Percentiles rank a stretch among this genome's conserved stretches.
Evolutionary conservation across 139 green algal species (phyloP).

Genomic region (Chlorella vulgaris): DNA sequence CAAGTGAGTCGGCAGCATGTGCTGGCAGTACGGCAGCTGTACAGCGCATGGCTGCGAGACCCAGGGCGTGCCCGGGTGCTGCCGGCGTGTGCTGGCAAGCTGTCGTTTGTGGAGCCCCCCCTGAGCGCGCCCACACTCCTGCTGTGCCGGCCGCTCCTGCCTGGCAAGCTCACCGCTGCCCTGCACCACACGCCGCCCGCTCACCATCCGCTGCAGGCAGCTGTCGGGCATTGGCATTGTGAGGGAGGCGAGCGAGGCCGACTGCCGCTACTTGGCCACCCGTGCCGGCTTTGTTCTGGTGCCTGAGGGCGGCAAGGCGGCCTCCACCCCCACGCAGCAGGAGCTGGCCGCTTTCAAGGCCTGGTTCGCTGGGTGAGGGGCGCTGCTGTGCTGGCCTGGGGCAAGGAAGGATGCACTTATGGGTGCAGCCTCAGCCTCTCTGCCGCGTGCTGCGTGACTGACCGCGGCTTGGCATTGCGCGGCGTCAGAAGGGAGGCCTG

Average conservation of each 20-base stretch:
- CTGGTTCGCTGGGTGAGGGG: slow-evolving; percentile 13
- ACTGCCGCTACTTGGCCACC: slow-evolving; percentile 15
- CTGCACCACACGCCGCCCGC: background rate
- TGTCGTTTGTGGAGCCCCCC: too few relatives aligned
- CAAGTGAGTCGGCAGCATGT: background rate
- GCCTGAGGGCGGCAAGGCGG: background rate
- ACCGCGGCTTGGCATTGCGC: too few relatives aligned
- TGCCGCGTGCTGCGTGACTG: too few relatives aligned
- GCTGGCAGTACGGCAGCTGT: background rate
- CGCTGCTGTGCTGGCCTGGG: background rate
- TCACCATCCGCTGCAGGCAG: background rate
- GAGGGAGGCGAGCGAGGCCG: background rate
- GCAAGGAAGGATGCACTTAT: background rate
- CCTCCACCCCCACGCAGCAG: background rate
- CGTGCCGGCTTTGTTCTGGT: slow-evolving; percentile 11
- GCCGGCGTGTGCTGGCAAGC: too few relatives aligned
- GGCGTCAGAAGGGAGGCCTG: too few relatives aligned
- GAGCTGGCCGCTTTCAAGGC: slow-evolving; percentile 24
- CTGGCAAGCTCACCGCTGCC: background rate
- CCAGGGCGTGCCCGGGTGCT: background rate
- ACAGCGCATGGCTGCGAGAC: background rate
- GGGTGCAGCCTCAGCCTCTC: too few relatives aligned
- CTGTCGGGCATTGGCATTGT: background rate
- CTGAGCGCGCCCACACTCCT: background rate
- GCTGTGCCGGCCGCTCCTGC: background rate